Conservation (phyloP, 257 asterid species). For the Solanum acaule region DNA sequence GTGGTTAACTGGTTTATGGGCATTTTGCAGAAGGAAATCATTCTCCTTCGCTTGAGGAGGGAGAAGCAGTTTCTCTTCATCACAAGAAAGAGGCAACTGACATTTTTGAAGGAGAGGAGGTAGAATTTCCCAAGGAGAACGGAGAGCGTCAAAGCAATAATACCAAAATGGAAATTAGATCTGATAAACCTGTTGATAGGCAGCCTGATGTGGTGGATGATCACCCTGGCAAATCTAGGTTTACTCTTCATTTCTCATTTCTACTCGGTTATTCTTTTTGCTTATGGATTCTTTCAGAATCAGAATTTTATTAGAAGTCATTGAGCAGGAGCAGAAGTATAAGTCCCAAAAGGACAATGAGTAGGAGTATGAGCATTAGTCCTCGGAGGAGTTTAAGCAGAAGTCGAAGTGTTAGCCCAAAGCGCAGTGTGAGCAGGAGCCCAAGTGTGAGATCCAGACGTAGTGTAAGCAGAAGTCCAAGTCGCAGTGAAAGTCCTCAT, state of each 20-base stretch:
- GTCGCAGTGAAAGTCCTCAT: background rate
- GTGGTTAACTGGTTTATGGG: background rate
- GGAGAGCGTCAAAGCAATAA: conserved; percentile 74
- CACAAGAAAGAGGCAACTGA: conserved; percentile 40
- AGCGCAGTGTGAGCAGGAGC: conserved; percentile 44
- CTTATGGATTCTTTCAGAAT: conserved; percentile 9
- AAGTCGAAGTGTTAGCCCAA: conserved; percentile 38
- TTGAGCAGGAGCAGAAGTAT: conserved; percentile 70
- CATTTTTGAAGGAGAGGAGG: conserved; percentile 62
- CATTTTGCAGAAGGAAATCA: conserved; percentile 26
- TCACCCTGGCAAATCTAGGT: conserved; percentile 83
- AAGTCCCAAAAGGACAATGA: conserved; percentile 49
- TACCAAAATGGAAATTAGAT: conserved; percentile 30
- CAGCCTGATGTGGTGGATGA: conserved; percentile 72
- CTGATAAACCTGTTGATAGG: conserved; percentile 45
- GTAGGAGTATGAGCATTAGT: conserved; percentile 95
- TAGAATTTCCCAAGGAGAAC: conserved; percentile 77
- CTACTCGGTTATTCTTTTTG: conserved; percentile 12
- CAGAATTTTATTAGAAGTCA: conserved; percentile 21
- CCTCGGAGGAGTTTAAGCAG: conserved; percentile 49
- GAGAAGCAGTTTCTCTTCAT: conserved; percentile 25
- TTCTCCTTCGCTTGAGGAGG: conserved; percentile 35
- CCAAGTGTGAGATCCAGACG: conserved; percentile 47
- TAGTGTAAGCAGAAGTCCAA: conserved; percentile 9
- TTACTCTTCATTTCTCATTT: conserved; percentile 4